Evolutionary conservation across 306 rosid genomes (phyloP).

Genomic region (Heteromeles arbutifolia): DNA sequence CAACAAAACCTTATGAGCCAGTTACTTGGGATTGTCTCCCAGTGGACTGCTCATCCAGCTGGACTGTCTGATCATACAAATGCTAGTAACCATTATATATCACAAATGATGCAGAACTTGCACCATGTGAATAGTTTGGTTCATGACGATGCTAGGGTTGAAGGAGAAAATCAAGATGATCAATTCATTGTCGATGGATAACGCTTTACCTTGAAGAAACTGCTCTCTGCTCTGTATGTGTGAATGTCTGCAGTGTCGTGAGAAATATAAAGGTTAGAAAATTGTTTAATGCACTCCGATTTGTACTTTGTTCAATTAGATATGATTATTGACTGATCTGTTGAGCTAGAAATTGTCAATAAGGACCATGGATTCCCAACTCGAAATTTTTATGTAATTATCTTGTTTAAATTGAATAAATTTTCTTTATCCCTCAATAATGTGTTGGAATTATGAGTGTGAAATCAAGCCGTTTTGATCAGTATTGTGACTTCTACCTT

Average conservation of each 20-base stretch:
- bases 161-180: constrained; percentile 88
- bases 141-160: constrained; percentile 79
- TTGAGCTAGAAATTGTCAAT: constrained; percentile 24
- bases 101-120: constrained; percentile 95
- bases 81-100: constrained; percentile 83
- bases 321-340: constrained; percentile 36
- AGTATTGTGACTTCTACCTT: neutral
- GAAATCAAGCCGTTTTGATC: neutral
- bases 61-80: constrained; percentile 78
- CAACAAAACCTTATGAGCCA: constrained; percentile 79
- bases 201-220: constrained; percentile 12
- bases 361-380: constrained; percentile 8
- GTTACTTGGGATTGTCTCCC: constrained; percentile 79
- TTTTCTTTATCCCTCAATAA: neutral
- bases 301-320: constrained; percentile 34
- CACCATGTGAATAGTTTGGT: constrained; percentile 86
- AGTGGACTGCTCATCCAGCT: constrained; percentile 86
- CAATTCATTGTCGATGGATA: constrained; percentile 88
- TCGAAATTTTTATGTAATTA: constrained; percentile 42
- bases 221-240: constrained; percentile 16
- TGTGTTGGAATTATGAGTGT: neutral
- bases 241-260: constrained; percentile 23
- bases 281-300: constrained; percentile 40
- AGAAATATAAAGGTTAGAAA: constrained; percentile 39
- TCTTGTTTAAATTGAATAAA: constrained; percentile 13